These are phyloP conservation scores for Talaromyces atroroseus DNA, from an alignment of 2,329 filamentous ascomycete genomes.

Conservation along the genomic window DNA sequence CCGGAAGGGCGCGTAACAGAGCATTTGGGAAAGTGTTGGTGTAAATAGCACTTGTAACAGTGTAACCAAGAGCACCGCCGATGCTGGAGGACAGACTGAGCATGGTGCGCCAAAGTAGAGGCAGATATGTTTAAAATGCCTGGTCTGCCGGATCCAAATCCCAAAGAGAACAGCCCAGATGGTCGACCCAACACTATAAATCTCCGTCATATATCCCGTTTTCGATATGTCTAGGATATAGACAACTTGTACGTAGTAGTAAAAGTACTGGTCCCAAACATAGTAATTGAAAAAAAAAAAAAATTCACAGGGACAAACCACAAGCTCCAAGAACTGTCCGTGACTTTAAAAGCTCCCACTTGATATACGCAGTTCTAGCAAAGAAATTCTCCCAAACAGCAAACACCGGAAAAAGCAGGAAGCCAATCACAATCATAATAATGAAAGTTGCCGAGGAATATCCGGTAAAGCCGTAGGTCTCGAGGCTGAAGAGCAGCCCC, in stretches of 20 bases:
- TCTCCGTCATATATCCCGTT: constrained; percentile 45
- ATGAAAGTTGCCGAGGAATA: constrained; percentile 47
- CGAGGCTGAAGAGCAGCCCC: constrained; percentile 63
- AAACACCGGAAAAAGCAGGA: constrained; percentile 50
- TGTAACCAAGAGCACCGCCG: constrained; percentile 32
- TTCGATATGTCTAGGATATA: constrained; percentile 39
- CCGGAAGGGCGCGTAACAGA: constrained; percentile 44
- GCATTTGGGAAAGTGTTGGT: constrained; percentile 49
- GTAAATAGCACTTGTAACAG: constrained; percentile 47
- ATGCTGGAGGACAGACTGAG: constrained; percentile 31
- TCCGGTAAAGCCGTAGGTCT: constrained; percentile 30
- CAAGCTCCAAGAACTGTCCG: constrained; percentile 51
- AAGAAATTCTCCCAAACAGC: constrained; percentile 51
- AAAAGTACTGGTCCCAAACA: constrained; percentile 52
- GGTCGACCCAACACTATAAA: constrained; percentile 51
- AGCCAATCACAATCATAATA: constrained; percentile 49
- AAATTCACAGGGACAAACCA: constrained; percentile 43
- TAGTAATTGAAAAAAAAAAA: constrained; percentile 49
- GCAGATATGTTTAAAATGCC: constrained; percentile 49
- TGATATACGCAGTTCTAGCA: constrained; percentile 50
- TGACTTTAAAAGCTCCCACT: constrained; percentile 46
- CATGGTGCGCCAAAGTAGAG: constrained; percentile 46
- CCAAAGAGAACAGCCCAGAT: constrained; percentile 49
- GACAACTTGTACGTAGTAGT: constrained; percentile 51
- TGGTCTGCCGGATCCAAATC: constrained; percentile 44